Evolutionary conservation across 2,329 filamentous ascomycete species (phyloP), one percentile per base, ranked within the genome.

Genomic region (Trichoderma afroharzianum): DNA sequence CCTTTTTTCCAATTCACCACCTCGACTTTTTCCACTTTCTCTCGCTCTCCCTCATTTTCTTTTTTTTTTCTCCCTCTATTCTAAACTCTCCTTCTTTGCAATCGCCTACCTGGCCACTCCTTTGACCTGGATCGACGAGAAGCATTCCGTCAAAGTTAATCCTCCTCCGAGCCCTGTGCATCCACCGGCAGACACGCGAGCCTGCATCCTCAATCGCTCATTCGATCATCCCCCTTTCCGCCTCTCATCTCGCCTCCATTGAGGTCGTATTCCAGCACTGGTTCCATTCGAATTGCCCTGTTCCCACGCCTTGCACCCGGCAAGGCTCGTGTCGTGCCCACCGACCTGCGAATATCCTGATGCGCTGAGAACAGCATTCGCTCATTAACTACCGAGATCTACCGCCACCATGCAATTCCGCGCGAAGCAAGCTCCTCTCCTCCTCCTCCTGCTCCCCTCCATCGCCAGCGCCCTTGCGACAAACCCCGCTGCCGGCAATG

Each of bases 361-460:
- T 67, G 69, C 36, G 59, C 70, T 71, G 50, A 63, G 39, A 7
- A 68, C 57, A 28, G 63, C 50, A 28, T 39, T 36, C 63, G 32
- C 47, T 33, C 68, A 39, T 30, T 63, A 24, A 11, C 33, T 63
- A 63, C 58, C 50, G 59, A 63, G 15, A 70, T 57, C 43, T 61
- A 53, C 57, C 70, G 68, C 70, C 81, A 84, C 75, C 75, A 92
- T 93, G 90, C 89, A 86, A 81, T 81, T 91, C 76, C 85, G 85
- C 81, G 84, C 84, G 73, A 82, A 81, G 70, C 83, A 84, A 72
- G 86, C 86, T 70, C 84, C 88, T 33, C 79, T 92, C 28, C 80
- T 92, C 63, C 83, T 92, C 39, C 85, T 92, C 47, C 84, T 91
- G 2, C 81, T 91, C 47, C 87, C 88, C 33, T 86, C 85, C 43